phyloP scores from a whole-genome alignment of 805 yeast genomes.

The Cyberlindnera bimundalis region DNA sequence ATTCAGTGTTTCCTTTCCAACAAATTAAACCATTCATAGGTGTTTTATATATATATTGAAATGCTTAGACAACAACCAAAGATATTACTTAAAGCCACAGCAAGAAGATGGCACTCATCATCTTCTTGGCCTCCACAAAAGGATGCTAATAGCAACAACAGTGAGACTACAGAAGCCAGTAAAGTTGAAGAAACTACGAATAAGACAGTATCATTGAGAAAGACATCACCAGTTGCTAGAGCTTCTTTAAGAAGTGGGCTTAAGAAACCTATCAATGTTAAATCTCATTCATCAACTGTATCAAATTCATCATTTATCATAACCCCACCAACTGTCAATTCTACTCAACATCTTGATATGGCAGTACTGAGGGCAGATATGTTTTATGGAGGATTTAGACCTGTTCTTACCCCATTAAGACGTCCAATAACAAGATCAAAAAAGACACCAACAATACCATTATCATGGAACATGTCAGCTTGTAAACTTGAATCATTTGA shows the following conservation, averaged over 20 bases:
- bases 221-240: slow-evolving; percentile 5
- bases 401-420: slow-evolving; percentile 24
- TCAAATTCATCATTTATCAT: slow-evolving; percentile 2
- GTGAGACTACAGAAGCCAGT: slow-evolving; percentile 1
- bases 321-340: slow-evolving; percentile 23
- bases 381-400: slow-evolving; percentile 26
- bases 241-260: background rate
- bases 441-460: slow-evolving; percentile 23
- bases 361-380: slow-evolving; percentile 21
- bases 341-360: slow-evolving; percentile 25
- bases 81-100: slow-evolving; percentile 1
- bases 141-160: slow-evolving; percentile 8
- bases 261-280: slow-evolving; percentile 15
- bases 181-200: too few relatives aligned
- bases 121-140: slow-evolving; percentile 19
- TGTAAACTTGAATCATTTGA: slow-evolving; percentile 25
- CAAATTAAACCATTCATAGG: too few relatives aligned
- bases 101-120: slow-evolving; percentile 21
- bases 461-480: slow-evolving; percentile 27
- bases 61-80: slow-evolving; percentile 4
- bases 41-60: too few relatives aligned
- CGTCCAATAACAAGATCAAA: slow-evolving; percentile 19
- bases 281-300: slow-evolving; percentile 6
- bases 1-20: background rate
- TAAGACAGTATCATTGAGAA: background rate